A percentile compares a stretch with the other conserved stretches of the same genome.
These are phyloP conservation scores for Neopestalotiopsis clavispora DNA, from an alignment of 2,329 filamentous ascomycete species.

Conservation along the genomic window DNA sequence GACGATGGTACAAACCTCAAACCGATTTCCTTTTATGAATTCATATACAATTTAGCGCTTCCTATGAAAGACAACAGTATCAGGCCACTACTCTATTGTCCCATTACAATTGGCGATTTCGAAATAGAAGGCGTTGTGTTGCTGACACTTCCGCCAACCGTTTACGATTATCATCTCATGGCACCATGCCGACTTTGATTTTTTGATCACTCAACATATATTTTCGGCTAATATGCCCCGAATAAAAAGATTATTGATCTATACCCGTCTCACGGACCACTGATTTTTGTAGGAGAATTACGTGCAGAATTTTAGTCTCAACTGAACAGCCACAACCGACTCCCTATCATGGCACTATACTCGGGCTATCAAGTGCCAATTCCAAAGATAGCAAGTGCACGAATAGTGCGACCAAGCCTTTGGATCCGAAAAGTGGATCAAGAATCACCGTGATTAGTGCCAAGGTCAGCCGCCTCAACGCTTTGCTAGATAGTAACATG, in stretches of 20 bases:
- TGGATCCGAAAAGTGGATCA: slow-evolving; percentile 1
- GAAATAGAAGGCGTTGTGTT: too few species aligned
- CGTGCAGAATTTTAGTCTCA: not conserved
- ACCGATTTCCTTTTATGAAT: too few species aligned
- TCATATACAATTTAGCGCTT: too few species aligned
- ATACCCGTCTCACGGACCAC: not conserved
- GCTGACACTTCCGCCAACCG: too few species aligned
- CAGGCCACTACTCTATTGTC: too few species aligned
- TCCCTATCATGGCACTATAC: not conserved
- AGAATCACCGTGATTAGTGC: not conserved
- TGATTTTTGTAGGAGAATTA: not conserved
- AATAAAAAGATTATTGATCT: not conserved
- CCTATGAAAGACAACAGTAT: too few species aligned
- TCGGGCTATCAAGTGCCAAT: not conserved
- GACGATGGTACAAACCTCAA: too few species aligned
- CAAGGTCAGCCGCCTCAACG: slow-evolving; percentile 2
- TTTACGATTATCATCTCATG: too few species aligned
- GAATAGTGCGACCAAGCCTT: not conserved
- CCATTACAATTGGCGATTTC: too few species aligned
- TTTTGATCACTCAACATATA: not conserved
- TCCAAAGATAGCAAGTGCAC: not conserved
- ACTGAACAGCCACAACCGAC: not conserved
- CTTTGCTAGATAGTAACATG: not conserved
- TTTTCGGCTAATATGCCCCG: not conserved
- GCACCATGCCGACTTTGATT: too few species aligned